Evolutionary conservation across 2,329 filamentous ascomycete genomes (phyloP).

Genomic region (Aspergillus texensis): DNA sequence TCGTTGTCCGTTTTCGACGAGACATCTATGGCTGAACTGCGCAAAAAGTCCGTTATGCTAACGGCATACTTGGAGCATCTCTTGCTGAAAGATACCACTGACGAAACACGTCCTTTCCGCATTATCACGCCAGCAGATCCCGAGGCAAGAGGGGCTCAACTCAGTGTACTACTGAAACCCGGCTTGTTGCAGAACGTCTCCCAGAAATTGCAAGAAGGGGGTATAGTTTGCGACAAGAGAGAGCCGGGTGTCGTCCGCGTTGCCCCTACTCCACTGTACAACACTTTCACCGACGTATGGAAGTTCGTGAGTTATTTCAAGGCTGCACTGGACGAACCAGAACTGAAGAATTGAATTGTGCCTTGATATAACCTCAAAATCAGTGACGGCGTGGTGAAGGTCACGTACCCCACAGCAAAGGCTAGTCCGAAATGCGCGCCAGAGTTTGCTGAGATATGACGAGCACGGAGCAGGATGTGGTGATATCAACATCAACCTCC

Average conservation of each 20-base stretch:
- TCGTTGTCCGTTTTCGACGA: conserved; percentile 72
- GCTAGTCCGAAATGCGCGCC: neutral
- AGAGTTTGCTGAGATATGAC: neutral
- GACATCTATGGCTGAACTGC: conserved; percentile 68
- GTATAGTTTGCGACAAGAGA: conserved; percentile 78
- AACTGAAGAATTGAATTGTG: neutral
- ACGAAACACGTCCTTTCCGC: conserved; percentile 50
- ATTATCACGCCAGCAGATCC: conserved; percentile 72
- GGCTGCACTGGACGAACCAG: conserved; percentile 26
- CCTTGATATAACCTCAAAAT: neutral
- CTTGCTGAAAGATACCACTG: conserved; percentile 48
- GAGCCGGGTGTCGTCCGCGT: conserved; percentile 82
- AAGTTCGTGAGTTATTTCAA: conserved; percentile 51
- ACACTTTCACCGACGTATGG: conserved; percentile 73
- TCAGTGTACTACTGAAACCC: conserved; percentile 71
- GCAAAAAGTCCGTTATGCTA: conserved; percentile 69
- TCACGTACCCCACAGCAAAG: neutral
- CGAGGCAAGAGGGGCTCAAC: conserved; percentile 70
- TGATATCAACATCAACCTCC: neutral
- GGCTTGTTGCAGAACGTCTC: conserved; percentile 72
- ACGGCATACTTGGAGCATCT: conserved; percentile 76
- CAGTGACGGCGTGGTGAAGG: neutral
- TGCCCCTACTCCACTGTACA: conserved; percentile 81
- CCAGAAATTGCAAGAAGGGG: conserved; percentile 65
- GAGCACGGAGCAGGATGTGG: neutral